phyloP scores from a whole-genome alignment of 2,329 filamentous ascomycete genomes.

The Dactylella cylindrospora region DNA sequence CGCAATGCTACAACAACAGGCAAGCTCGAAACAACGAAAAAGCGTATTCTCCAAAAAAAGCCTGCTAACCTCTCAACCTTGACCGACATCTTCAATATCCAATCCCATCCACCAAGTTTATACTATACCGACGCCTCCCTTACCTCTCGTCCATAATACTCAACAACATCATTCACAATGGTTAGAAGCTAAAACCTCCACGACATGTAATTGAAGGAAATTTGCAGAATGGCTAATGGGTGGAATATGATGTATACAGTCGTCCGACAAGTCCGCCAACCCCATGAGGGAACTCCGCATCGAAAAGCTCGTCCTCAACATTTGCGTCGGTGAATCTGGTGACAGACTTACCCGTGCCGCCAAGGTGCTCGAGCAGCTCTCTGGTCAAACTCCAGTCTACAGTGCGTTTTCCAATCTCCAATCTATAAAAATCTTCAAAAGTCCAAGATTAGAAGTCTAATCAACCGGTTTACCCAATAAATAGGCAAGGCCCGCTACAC shows the following conservation, averaged over 20 bases:
- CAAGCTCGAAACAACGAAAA: constrained; percentile 21
- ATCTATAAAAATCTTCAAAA: constrained; percentile 1
- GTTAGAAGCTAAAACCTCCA: constrained; percentile 21
- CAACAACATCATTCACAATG: constrained; percentile 40
- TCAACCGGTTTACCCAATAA: background rate
- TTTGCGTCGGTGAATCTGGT: constrained; percentile 99
- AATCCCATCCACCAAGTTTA: constrained; percentile 18
- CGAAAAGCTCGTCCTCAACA: constrained; percentile 99
- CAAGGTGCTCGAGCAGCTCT: constrained; percentile 99
- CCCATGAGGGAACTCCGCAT: constrained; percentile 97
- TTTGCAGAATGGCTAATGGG: constrained; percentile 24
- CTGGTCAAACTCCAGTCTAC: constrained; percentile 99
- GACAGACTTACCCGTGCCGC: constrained; percentile 99
- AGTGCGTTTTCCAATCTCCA: constrained; percentile 62
- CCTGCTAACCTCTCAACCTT: too few relatives aligned
- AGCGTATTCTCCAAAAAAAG: too few relatives aligned
- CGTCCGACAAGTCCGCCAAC: constrained; percentile 62
- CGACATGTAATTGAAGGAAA: background rate
- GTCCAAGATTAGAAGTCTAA: background rate
- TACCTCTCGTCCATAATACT: background rate
- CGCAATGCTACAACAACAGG: background rate
- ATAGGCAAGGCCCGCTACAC: constrained; percentile 91
- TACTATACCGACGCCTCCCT: constrained; percentile 32
- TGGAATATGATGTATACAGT: constrained; percentile 8
- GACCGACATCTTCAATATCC: too few relatives aligned